phyloP scores from a whole-genome alignment of 495 filamentous ascomycete species.

The Aspergillus mulundensis region DNA sequence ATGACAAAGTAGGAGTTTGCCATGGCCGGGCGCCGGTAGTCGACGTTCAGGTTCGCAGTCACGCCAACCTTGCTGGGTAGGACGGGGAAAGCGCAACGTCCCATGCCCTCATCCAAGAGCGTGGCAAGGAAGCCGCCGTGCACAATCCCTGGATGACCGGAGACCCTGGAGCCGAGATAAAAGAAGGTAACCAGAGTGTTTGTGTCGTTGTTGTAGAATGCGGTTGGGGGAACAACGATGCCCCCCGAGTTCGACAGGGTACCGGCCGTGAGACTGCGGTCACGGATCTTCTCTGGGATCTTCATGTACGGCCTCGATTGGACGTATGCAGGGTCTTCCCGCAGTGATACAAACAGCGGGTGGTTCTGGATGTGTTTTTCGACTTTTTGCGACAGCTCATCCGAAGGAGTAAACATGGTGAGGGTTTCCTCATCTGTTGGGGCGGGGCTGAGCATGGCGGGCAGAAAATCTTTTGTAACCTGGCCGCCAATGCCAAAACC shows the following conservation, averaged over 20 bases:
- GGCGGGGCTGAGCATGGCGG: slow-evolving; percentile 46
- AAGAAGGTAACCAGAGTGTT: slow-evolving; percentile 69
- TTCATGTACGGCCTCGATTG: slow-evolving; percentile 86
- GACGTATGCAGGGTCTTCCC: slow-evolving; percentile 59
- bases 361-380: slow-evolving; percentile 72
- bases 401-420: slow-evolving; percentile 58
- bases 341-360: slow-evolving; percentile 63
- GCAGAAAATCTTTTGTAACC: slow-evolving; percentile 21
- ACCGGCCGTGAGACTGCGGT: slow-evolving; percentile 77
- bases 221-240: slow-evolving; percentile 77
- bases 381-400: slow-evolving; percentile 56
- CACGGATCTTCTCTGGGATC: slow-evolving; percentile 62
- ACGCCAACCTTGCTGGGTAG: slow-evolving; percentile 85
- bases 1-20: slow-evolving; percentile 77
- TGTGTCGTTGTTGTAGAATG: slow-evolving; percentile 67
- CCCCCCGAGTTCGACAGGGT: slow-evolving; percentile 70
- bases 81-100: slow-evolving; percentile 84
- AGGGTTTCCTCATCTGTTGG: slow-evolving; percentile 68
- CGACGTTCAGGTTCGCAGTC: slow-evolving; percentile 86
- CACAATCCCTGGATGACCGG: slow-evolving; percentile 86
- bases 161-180: slow-evolving; percentile 78
- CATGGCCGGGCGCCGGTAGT: slow-evolving; percentile 76
- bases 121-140: slow-evolving; percentile 92
- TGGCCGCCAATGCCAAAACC: slow-evolving; percentile 27
- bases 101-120: slow-evolving; percentile 86